phyloP scores from a whole-genome alignment of 345 rosid species.

The Ceriops decandra region DNA sequence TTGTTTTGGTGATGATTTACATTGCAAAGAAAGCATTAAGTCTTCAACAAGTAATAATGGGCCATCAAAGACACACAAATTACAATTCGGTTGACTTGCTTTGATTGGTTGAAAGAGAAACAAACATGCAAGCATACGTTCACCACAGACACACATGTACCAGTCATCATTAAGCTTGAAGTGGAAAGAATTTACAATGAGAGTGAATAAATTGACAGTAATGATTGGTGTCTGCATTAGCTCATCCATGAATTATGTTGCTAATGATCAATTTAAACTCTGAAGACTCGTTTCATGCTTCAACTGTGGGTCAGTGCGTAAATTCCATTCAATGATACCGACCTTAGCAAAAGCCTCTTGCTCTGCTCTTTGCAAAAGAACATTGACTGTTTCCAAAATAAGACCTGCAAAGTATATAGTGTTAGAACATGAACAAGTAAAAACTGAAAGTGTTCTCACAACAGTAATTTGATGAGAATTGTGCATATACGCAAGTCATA shows the following conservation, averaged over 20 bases:
- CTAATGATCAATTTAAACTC: background rate
- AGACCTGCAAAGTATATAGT: conserved; percentile 48
- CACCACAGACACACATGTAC: background rate
- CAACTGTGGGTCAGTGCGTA: background rate
- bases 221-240: background rate
- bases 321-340: background rate
- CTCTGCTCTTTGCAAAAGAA: conserved; percentile 64
- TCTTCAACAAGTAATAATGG: no score
- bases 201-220: background rate
- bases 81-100: no score
- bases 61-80: no score
- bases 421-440: background rate
- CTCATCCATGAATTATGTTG: background rate
- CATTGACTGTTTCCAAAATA: conserved; percentile 51
- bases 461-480: background rate
- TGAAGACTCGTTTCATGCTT: background rate
- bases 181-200: background rate
- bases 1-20: no score
- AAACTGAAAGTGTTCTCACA: background rate
- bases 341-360: conserved; percentile 80
- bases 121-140: background rate
- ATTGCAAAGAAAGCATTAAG: no score
- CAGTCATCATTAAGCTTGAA: background rate
- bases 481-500: no score
- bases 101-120: background rate